phyloP scores from a whole-genome alignment of 2,329 filamentous ascomycete species.

The Xylariaceae sp. region DNA sequence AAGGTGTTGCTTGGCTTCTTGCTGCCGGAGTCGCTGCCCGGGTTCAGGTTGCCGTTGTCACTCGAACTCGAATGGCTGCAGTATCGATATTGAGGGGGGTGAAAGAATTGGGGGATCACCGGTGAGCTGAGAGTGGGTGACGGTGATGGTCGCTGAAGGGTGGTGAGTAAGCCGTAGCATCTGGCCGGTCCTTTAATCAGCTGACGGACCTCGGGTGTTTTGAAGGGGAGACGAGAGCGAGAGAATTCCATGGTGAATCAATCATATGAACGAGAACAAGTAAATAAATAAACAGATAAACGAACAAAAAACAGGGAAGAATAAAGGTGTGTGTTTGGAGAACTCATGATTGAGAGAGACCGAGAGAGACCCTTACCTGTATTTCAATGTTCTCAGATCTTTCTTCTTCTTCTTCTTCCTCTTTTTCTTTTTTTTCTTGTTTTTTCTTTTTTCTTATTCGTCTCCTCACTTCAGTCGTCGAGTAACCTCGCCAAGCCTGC shows the following conservation, averaged over 20 bases:
- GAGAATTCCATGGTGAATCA: background rate
- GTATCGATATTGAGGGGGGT: background rate
- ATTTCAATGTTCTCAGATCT: too few relatives aligned
- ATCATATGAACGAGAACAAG: too few relatives aligned
- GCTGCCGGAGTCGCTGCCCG: constrained; percentile 1
- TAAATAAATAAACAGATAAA: too few relatives aligned
- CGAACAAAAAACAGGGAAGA: too few relatives aligned
- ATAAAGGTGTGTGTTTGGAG: too few relatives aligned
- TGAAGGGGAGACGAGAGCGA: constrained; percentile 1
- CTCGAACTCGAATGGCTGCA: constrained; percentile 11
- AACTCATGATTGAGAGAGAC: too few relatives aligned
- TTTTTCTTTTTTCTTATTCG: too few relatives aligned
- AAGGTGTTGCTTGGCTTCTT: background rate
- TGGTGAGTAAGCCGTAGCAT: constrained; percentile 2
- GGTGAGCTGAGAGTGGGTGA: background rate
- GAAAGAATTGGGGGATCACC: background rate
- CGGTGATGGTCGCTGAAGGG: background rate
- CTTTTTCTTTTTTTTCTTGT: too few relatives aligned
- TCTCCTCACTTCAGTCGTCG: too few relatives aligned
- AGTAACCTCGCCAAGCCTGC: too few relatives aligned
- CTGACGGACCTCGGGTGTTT: constrained; percentile 15
- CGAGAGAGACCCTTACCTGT: too few relatives aligned
- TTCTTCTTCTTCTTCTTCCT: too few relatives aligned
- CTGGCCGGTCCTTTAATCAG: constrained; percentile 4
- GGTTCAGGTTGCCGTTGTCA: background rate